These are phyloP conservation scores for Akanthomyces lecanii DNA, from an alignment of 2,329 filamentous ascomycete species.

Conservation along the genomic window DNA sequence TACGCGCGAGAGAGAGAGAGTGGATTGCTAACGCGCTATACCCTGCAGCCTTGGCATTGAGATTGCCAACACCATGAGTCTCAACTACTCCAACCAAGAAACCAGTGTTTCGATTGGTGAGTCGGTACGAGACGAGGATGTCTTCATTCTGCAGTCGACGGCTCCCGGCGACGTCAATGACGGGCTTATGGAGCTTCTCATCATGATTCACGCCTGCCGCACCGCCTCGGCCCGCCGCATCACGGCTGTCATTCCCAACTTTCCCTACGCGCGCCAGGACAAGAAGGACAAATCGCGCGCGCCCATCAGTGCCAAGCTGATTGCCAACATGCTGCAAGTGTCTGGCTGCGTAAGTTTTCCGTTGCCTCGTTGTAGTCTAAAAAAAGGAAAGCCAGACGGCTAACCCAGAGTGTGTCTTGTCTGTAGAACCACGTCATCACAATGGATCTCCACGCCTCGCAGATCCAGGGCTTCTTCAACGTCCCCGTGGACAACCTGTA, in stretches of 20 bases:
- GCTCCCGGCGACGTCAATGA: conserved; percentile 96
- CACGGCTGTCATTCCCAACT: conserved; percentile 92
- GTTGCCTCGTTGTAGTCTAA: not conserved
- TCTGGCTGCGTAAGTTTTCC: conserved; percentile 62
- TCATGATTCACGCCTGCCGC: conserved; percentile 93
- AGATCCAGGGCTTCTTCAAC: conserved; percentile 96
- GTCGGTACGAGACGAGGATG: conserved; percentile 94
- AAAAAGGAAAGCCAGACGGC: not conserved
- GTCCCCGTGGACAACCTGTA: conserved; percentile 74
- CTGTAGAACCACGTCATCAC: conserved; percentile 64
- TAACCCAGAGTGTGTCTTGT: conserved; percentile 60
- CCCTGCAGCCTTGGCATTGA: conserved; percentile 65
- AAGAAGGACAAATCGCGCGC: conserved; percentile 93
- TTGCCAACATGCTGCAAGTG: conserved; percentile 96
- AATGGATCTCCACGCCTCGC: conserved; percentile 91
- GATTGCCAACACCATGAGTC: conserved; percentile 71
- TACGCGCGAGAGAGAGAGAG: not conserved
- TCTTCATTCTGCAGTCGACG: conserved; percentile 95
- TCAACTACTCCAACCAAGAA: conserved; percentile 84
- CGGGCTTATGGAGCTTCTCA: conserved; percentile 94
- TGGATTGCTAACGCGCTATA: conserved; percentile 21
- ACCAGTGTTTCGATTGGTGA: conserved; percentile 92
- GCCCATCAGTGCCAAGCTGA: conserved; percentile 93
- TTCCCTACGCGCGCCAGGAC: conserved; percentile 93
- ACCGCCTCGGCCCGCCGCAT: conserved; percentile 73